Evolutionary conservation across 352 stramenopile genomes (phyloP).

Genomic region (Aphanomyces cochlioides): DNA sequence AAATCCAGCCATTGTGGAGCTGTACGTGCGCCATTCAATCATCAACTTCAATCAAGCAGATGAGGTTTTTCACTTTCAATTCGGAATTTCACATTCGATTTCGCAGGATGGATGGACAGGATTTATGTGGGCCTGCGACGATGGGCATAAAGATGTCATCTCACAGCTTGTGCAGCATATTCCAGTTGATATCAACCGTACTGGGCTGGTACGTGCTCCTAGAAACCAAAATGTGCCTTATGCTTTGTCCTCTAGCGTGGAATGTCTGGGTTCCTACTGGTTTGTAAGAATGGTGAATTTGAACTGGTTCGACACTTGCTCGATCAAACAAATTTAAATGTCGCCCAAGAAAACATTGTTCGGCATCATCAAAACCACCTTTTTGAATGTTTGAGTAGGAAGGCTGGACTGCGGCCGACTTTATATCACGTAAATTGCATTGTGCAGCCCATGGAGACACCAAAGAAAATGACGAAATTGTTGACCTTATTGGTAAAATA

Average conservation of each 20-base stretch:
- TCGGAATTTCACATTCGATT: not conserved
- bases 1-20: not conserved
- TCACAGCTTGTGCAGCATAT: not conserved
- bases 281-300: conserved; percentile 19
- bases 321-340: not conserved
- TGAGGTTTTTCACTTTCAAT: not conserved
- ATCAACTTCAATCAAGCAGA: conserved; percentile 22
- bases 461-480: conserved; percentile 3
- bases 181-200: conserved; percentile 12
- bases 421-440: conserved; percentile 26
- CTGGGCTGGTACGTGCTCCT: not conserved
- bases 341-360: conserved; percentile 24
- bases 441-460: conserved; percentile 16
- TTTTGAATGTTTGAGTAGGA: conserved; percentile 12
- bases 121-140: conserved; percentile 18
- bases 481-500: not conserved
- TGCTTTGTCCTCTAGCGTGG: not conserved
- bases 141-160: conserved; percentile 18
- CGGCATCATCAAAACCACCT: not conserved
- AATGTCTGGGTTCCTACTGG: conserved; percentile 19
- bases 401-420: conserved; percentile 22
- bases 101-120: conserved; percentile 17
- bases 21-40: not conserved
- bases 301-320: conserved; percentile 9
- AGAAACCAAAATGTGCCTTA: not conserved